These are phyloP conservation scores for Staphylotrichum longicolle DNA, from an alignment of 495 filamentous ascomycete genomes.

Conservation along the genomic window DNA sequence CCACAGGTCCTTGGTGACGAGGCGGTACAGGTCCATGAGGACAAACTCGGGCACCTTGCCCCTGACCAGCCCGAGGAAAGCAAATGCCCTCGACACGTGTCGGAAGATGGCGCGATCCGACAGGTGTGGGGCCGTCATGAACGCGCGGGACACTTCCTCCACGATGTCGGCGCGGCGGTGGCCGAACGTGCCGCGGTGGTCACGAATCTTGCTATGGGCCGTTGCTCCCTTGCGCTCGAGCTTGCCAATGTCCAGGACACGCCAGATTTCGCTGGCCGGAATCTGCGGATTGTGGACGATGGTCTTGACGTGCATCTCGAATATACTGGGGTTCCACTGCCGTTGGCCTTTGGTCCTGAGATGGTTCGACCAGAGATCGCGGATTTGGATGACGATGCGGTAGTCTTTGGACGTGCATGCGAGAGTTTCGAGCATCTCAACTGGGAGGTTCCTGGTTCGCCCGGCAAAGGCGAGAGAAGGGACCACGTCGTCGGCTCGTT, in stretches of 20 bases:
- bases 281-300: slow-evolving; percentile 29
- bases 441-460: slow-evolving; percentile 5
- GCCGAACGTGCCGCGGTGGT: slow-evolving; percentile 18
- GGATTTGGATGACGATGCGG: slow-evolving; percentile 23
- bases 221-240: slow-evolving; percentile 6
- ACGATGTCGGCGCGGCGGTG: slow-evolving; percentile 28
- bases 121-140: slow-evolving; percentile 36
- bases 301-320: slow-evolving; percentile 17
- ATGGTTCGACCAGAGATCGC: slow-evolving; percentile 22
- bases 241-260: slow-evolving; percentile 25
- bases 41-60: slow-evolving; percentile 27
- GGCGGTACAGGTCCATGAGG: slow-evolving; percentile 38
- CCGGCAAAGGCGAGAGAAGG: slow-evolving; percentile 18
- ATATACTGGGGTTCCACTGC: slow-evolving; percentile 24
- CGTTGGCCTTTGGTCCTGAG: slow-evolving; percentile 8
- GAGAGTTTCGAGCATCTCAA: slow-evolving; percentile 16
- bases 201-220: background rate
- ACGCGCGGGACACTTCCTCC: slow-evolving; percentile 32
- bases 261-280: slow-evolving; percentile 27
- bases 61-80: slow-evolving; percentile 28
- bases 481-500: slow-evolving; percentile 19
- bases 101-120: slow-evolving; percentile 38
- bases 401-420: slow-evolving; percentile 19
- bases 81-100: slow-evolving; percentile 39
- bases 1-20: slow-evolving; percentile 41